Evolutionary conservation across 768 basidiomycete species (phyloP).

Genomic region (Boletus reticuloceps): DNA sequence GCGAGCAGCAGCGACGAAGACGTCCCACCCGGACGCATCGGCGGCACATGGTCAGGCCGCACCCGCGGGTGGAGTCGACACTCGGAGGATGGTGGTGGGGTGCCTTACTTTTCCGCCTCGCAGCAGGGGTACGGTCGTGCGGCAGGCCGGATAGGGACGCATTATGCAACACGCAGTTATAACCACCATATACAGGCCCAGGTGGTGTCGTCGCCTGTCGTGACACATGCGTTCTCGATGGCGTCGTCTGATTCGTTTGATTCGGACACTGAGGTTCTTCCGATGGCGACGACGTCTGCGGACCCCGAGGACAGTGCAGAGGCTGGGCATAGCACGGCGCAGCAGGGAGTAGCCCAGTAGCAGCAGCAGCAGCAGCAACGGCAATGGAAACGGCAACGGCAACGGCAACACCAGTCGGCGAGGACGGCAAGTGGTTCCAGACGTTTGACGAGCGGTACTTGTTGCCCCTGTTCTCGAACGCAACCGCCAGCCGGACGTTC

Average conservation of each 20-base stretch:
- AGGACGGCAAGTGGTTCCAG: constrained; percentile 96
- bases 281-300: constrained; percentile 57
- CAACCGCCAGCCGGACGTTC: constrained; percentile 84
- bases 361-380: too few species aligned
- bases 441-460: constrained; percentile 92
- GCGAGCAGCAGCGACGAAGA: constrained; percentile 59
- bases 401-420: constrained; percentile 27
- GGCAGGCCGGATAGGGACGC: constrained; percentile 50
- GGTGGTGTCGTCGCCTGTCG: constrained; percentile 13
- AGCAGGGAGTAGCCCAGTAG: background rate
- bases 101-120: constrained; percentile 33
- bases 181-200: constrained; percentile 54
- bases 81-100: constrained; percentile 38
- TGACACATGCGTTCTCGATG: constrained; percentile 53
- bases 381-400: too few species aligned
- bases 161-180: constrained; percentile 53
- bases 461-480: constrained; percentile 89
- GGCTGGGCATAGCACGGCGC: background rate
- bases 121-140: constrained; percentile 30
- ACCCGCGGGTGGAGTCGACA: constrained; percentile 39
- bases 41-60: background rate
- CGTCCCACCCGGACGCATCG: constrained; percentile 24
- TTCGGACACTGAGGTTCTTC: constrained; percentile 76
- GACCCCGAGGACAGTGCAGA: constrained; percentile 19
- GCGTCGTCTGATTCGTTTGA: constrained; percentile 76